Conservation (phyloP, 371 early-diverging fungal species). For the Encephalitozoon hellem region DNA sequence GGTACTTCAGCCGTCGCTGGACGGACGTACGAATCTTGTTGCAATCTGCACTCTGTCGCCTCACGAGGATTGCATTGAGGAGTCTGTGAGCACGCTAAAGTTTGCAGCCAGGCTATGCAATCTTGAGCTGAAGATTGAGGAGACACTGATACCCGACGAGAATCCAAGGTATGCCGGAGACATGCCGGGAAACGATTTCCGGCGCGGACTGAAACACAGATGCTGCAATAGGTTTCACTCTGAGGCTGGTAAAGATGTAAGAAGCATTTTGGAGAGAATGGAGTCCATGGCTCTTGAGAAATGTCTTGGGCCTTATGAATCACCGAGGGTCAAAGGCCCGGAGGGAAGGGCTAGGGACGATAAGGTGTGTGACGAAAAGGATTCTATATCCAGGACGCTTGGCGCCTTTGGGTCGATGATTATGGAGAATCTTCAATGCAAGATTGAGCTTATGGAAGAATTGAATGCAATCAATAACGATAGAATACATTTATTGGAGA, state of each 20-base stretch:
- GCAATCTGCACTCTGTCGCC: conserved; percentile 80
- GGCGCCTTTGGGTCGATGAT: neutral
- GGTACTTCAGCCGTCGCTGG: conserved; percentile 70
- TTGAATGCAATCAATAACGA: neutral
- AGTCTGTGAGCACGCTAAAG: conserved; percentile 77
- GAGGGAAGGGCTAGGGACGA: neutral
- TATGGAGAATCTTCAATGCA: neutral
- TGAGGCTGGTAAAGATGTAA: neutral
- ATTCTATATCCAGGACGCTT: neutral
- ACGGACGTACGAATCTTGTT: conserved; percentile 68
- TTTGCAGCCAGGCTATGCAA: conserved; percentile 67
- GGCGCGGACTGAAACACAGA: neutral
- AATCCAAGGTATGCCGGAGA: neutral
- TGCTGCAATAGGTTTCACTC: neutral
- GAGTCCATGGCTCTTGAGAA: neutral
- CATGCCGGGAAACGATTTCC: no score
- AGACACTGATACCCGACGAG: neutral
- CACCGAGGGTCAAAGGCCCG: neutral
- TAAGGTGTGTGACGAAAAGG: neutral
- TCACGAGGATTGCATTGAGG: conserved; percentile 68
- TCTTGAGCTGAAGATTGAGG: conserved; percentile 25
- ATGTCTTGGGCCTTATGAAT: neutral
- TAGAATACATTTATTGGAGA: conserved; percentile 49
- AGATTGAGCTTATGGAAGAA: conserved; percentile 11
- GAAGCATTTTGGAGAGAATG: neutral